Base-by-base conservation (phyloP, 441 rosid species). In the Euphorbia schlechtendalii region DNA sequence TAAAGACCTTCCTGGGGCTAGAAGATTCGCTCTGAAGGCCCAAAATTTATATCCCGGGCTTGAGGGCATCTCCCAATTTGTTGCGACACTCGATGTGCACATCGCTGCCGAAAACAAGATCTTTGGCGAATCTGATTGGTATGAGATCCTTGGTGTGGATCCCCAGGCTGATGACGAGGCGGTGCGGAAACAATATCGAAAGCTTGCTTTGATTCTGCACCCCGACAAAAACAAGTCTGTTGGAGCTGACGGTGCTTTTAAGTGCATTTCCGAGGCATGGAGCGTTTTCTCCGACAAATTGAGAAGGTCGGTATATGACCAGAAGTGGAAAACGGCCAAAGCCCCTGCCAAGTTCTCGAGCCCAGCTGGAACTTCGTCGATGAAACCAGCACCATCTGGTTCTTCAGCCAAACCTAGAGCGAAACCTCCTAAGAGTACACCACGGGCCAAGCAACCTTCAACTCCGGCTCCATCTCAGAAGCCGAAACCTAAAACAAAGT, bases 221-320 rank as follows among this genome's bases (percentile, higher is more conserved):
- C n/a, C n/a, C n/a, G n/a, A n/a, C n/a, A 79, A 76, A 71, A 79
- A 79, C 60, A 80, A 80, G 69, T 76, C 75, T 51, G 46, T 72
- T 12, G 83, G 83, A 53, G 83, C 78, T 28, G 81, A 80, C 45
- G 77, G 77, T 48, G 83, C 83, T 7, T 80, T 80, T 59, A 76
- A 80, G 67, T 66, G 69, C 52, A 56, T 80, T 57, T 80, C 79
- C 20, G 73, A 76, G 71, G 83, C 83, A 24, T 80, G 78, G 81
- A 76, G 73, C 64, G 43, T 74, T 21, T 60, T 80, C 45, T 80
- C 83, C 5, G 79, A 80, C 41, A 74, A 72, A 43, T 57, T 62
- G 14, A 74, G 57, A 71, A 76, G 72, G 63, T 27, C 21, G 24
- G 75, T 61, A 24, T 77, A 76, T 61, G 77, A 80, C 66, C 77